Percentiles rank a stretch among this genome's conserved stretches.
Conservation (phyloP, 1,284 basidiomycete genomes). For the Trametes pubescens region DNA sequence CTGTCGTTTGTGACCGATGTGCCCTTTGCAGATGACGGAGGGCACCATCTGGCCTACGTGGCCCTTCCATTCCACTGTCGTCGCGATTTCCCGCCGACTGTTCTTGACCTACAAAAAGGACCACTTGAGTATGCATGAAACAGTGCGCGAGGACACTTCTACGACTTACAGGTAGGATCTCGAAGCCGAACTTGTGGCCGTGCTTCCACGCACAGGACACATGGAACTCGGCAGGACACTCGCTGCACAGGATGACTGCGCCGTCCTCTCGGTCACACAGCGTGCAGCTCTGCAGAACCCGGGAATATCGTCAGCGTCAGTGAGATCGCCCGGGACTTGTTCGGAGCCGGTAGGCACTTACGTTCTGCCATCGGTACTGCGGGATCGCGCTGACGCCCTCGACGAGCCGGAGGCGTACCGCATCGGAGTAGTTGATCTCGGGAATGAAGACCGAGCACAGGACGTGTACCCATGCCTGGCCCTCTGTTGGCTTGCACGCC, state of each 20-base stretch:
- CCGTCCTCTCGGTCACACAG: slow-evolving; percentile 77
- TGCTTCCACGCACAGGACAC: slow-evolving; percentile 90
- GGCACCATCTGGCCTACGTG: slow-evolving; percentile 86
- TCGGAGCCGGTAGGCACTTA: slow-evolving; percentile 46
- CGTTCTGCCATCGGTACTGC: slow-evolving; percentile 67
- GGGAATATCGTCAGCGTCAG: neutral
- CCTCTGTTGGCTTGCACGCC: slow-evolving; percentile 93
- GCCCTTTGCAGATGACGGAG: slow-evolving; percentile 84
- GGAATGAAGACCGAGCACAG: slow-evolving; percentile 90
- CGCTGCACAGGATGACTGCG: slow-evolving; percentile 84
- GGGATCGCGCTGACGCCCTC: slow-evolving; percentile 89
- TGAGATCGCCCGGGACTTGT: neutral
- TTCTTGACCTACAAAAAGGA: slow-evolving; percentile 69
- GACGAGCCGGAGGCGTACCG: slow-evolving; percentile 73
- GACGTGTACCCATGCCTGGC: slow-evolving; percentile 92
- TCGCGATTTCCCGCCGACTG: slow-evolving; percentile 69
- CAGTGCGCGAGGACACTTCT: neutral
- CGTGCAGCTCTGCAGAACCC: slow-evolving; percentile 57
- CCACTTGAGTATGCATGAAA: slow-evolving; percentile 6
- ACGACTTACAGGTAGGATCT: slow-evolving; percentile 78
- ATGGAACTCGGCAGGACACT: slow-evolving; percentile 86
- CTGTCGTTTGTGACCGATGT: slow-evolving; percentile 70
- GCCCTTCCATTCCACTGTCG: slow-evolving; percentile 85
- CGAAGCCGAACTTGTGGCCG: slow-evolving; percentile 89
- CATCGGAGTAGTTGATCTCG: slow-evolving; percentile 84